These are phyloP conservation scores for Leishmania gerbilli DNA, from an alignment of 208 protist genomes.

Conservation along the genomic window DNA sequence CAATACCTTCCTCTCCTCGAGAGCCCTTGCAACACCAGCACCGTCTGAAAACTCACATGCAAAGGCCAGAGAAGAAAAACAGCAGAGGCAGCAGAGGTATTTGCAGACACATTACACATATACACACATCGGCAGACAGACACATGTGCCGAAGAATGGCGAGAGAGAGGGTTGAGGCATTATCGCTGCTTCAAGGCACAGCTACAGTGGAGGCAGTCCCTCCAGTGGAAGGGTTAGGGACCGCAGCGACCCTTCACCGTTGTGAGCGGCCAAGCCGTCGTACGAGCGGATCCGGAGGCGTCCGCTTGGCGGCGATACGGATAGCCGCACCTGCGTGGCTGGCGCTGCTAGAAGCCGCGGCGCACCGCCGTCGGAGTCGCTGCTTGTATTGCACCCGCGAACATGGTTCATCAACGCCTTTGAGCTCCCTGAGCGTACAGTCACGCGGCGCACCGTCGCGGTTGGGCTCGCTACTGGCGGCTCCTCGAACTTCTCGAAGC, in stretches of 20 bases:
- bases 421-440: conserved; percentile 15
- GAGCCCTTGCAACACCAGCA: neutral
- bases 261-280: neutral
- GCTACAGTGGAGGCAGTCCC: conserved; percentile 23
- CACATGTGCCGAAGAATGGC: neutral
- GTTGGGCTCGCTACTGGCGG: conserved; percentile 19
- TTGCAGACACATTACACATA: neutral
- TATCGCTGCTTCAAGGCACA: neutral
- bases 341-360: conserved; percentile 8
- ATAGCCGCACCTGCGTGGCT: neutral
- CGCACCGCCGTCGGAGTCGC: conserved; percentile 3
- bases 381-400: neutral
- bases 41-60: neutral
- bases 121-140: neutral
- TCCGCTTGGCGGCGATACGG: conserved; percentile 3
- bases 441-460: conserved; percentile 24
- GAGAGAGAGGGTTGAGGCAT: conserved; percentile 6
- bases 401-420: conserved; percentile 4
- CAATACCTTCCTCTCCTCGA: neutral
- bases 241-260: neutral
- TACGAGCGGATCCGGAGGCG: neutral
- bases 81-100: neutral
- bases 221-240: conserved; percentile 1
- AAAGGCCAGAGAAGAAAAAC: neutral
- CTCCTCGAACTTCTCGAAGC: conserved; percentile 28